These are phyloP conservation scores for Linum lewisii DNA, from an alignment of 345 rosid species.

Conservation along the genomic window DNA sequence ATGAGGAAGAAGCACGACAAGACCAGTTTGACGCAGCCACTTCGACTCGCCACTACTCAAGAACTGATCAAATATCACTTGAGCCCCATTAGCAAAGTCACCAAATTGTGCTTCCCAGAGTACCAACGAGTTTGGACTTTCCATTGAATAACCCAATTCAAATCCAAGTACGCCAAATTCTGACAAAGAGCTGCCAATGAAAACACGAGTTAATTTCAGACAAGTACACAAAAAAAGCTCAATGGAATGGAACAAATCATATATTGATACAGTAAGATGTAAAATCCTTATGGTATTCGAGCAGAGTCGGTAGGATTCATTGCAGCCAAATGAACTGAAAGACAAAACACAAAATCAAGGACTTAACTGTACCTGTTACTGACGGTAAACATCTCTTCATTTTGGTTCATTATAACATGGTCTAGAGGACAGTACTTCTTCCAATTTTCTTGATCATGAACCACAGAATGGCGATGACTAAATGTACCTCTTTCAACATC, in stretches of 20 bases:
- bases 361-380: conserved; percentile 50
- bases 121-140: conserved; percentile 70
- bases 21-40: conserved; percentile 79
- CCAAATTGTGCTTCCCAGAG: conserved; percentile 85
- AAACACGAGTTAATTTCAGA: not conserved
- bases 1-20: conserved; percentile 68
- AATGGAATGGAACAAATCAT: too few species aligned
- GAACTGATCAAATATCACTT: conserved; percentile 77
- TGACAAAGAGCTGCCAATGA: conserved; percentile 57
- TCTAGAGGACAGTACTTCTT: conserved; percentile 69
- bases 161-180: conserved; percentile 84
- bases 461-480: conserved; percentile 65
- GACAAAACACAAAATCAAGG: too few species aligned
- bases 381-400: conserved; percentile 78
- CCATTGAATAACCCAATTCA: conserved; percentile 81
- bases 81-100: conserved; percentile 77
- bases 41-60: conserved; percentile 75
- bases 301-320: too few species aligned
- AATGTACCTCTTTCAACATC: conserved; percentile 91
- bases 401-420: conserved; percentile 53
- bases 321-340: too few species aligned
- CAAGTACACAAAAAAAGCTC: too few species aligned
- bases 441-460: conserved; percentile 76
- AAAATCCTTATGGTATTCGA: too few species aligned
- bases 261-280: too few species aligned